These are phyloP conservation scores for Apostasia shenzhenica DNA, from an alignment of 106 monocot genomes.

Conservation along the genomic window DNA sequence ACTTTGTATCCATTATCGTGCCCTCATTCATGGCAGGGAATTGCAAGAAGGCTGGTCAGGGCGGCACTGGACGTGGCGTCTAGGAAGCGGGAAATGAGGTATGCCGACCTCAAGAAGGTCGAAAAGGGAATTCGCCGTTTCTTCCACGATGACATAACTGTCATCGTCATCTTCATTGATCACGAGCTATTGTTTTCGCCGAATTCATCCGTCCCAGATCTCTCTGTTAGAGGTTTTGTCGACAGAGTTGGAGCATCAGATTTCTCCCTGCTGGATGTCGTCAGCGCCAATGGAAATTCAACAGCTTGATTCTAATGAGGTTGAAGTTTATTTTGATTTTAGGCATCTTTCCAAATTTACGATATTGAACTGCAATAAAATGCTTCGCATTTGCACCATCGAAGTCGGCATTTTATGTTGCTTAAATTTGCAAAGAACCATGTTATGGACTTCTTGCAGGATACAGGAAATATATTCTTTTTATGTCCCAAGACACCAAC, in stretches of 20 bases:
- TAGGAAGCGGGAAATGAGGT: slow-evolving; percentile 51
- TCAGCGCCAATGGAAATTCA: background rate
- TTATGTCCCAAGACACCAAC: too few species aligned
- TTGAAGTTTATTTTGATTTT: too few species aligned
- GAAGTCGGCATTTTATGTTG: too few species aligned
- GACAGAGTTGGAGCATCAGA: slow-evolving; percentile 34
- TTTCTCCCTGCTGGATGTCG: slow-evolving; percentile 25
- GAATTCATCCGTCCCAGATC: slow-evolving; percentile 22
- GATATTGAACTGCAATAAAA: too few species aligned
- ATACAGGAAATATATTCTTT: too few species aligned
- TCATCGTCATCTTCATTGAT: slow-evolving; percentile 63
- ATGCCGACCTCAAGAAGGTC: slow-evolving; percentile 50
- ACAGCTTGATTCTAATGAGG: background rate
- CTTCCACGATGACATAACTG: slow-evolving; percentile 84
- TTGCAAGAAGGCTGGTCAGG: slow-evolving; percentile 38
- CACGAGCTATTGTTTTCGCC: slow-evolving; percentile 18
- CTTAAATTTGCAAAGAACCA: too few species aligned
- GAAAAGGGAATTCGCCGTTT: slow-evolving; percentile 56
- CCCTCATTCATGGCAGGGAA: slow-evolving; percentile 23
- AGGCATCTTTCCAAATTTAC: too few species aligned
- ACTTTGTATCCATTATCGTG: background rate
- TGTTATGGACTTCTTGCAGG: too few species aligned
- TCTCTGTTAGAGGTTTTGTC: slow-evolving; percentile 58
- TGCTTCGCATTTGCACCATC: too few species aligned
- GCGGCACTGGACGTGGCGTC: slow-evolving; percentile 50